Evolutionary conservation across 192 early-diverging fungal genomes (phyloP).

Genomic region (Entomortierella beljakovae): DNA sequence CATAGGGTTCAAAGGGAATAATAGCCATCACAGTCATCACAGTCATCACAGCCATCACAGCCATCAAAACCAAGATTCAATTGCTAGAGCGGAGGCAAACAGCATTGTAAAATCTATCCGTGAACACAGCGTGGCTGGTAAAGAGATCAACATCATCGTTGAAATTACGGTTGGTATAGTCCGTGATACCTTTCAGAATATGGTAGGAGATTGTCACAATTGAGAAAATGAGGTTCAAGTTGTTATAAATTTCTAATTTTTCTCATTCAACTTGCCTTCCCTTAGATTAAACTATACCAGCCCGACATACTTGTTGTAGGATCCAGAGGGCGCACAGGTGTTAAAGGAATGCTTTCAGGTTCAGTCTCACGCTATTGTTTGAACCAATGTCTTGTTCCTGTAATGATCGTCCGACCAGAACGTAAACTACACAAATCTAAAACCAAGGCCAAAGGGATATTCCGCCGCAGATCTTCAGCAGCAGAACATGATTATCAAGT

Average conservation of each 20-base stretch:
- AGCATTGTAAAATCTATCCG: slow-evolving; percentile 37
- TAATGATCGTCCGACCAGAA: slow-evolving; percentile 74
- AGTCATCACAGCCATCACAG: slow-evolving; percentile 41
- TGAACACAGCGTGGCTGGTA: slow-evolving; percentile 18
- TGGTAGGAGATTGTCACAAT: slow-evolving; percentile 50
- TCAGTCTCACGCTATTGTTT: slow-evolving; percentile 77
- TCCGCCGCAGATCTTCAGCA: slow-evolving; percentile 31
- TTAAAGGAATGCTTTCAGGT: slow-evolving; percentile 76
- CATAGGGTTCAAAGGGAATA: slow-evolving; percentile 31
- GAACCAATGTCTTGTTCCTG: slow-evolving; percentile 74
- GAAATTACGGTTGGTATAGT: slow-evolving; percentile 68
- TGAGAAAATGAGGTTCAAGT: neutral
- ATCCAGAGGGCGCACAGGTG: slow-evolving; percentile 72
- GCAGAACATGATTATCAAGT: slow-evolving; percentile 24
- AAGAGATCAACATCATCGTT: slow-evolving; percentile 63
- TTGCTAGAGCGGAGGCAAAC: slow-evolving; percentile 30
- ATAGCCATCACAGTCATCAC: too few relatives aligned
- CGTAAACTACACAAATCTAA: slow-evolving; percentile 54
- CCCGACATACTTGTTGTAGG: slow-evolving; percentile 79
- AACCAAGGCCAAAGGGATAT: slow-evolving; percentile 49
- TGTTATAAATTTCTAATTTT: neutral
- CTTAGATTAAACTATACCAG: slow-evolving; percentile 65
- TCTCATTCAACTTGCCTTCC: neutral
- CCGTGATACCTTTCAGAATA: slow-evolving; percentile 66
- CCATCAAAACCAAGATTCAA: slow-evolving; percentile 29